phyloP scores from a whole-genome alignment of 2,329 filamentous ascomycete species.

The Tricladium varicosporioides region DNA sequence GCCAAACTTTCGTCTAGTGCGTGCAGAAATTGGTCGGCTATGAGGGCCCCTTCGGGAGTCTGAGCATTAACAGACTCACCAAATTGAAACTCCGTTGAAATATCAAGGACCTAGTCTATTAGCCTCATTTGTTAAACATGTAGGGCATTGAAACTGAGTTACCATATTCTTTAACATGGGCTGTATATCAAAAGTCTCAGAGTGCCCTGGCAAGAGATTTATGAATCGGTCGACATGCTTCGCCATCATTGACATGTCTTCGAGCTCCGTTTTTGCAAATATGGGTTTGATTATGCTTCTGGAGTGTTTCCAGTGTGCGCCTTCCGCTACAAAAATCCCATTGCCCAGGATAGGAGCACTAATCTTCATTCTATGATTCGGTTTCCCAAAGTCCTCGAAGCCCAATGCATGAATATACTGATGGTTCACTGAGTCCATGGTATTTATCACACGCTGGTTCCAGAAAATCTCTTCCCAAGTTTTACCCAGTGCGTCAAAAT shows the following conservation, averaged over 20 bases:
- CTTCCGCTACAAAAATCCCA: conserved; percentile 3
- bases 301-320: conserved; percentile 2
- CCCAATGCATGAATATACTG: not conserved
- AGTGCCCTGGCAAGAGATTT: conserved; percentile 1
- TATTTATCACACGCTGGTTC: not conserved
- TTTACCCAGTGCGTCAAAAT: not conserved
- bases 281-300: conserved; percentile 2
- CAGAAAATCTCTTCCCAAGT: not conserved
- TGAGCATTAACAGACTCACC: not conserved
- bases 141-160: not conserved
- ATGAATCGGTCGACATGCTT: not conserved
- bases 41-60: not conserved
- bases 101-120: not conserved
- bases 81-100: not conserved
- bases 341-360: not conserved
- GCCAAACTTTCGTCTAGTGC: no score
- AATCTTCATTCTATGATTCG: not conserved
- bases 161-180: not conserved
- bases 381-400: not conserved
- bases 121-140: not conserved
- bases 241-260: conserved; percentile 7
- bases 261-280: not conserved
- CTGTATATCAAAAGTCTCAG: conserved; percentile 8
- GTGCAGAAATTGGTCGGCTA: not conserved
- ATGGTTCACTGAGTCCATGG: not conserved